Evolutionary conservation across 108 stramenopile species (phyloP), one percentile per base, ranked within the genome.

Genomic region (Discostella pseudostelligera): DNA sequence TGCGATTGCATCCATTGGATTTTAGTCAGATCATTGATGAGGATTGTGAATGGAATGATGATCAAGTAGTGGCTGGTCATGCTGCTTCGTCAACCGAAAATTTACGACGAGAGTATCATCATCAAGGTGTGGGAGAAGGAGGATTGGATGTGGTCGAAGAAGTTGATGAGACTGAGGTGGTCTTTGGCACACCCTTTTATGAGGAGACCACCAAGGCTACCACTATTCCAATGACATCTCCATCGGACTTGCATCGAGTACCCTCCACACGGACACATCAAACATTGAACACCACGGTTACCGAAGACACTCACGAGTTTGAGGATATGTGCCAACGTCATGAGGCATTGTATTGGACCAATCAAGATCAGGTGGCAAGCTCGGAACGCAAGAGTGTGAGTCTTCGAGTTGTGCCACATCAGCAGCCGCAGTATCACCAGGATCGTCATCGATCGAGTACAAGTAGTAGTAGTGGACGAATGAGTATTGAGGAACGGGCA

Each of bases 401-500:
- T 53, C 50, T 12, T 35, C 28, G 46, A 43, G 56, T 0, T 4
- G 19, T 39, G 1, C 35, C 28, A 36, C 39, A 49, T 22, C 50
- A 5, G 32, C 32, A 32, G 32, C 32, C 3, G 4, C 32, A 32
- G 32, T 3, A 32, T 32, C 32, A 32, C 5, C 32, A 5, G 32
- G 32, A 32, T 5, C 32, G 32, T 4, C n/a, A n/a, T 24, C 47
- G 47, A 48, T 22, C 21, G 47, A 69, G 61, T 4, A 17, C 21
- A 9, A 43, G 32, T 2, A 35, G 44, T 0, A 51, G 59, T 37
- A 22, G 59, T 2, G 28, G n/a, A 29, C 25, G 26, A 13, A 55
- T 68, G 24, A 51, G 59, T 22, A 57, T 69, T 25, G 68, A 76
- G 48, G 75, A 76, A 14, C 61, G 75, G n/a, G 75, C 68, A 0